Evolutionary conservation across 2,329 filamentous ascomycete species (phyloP).

Genomic region (Dactylellina haptotyla): DNA sequence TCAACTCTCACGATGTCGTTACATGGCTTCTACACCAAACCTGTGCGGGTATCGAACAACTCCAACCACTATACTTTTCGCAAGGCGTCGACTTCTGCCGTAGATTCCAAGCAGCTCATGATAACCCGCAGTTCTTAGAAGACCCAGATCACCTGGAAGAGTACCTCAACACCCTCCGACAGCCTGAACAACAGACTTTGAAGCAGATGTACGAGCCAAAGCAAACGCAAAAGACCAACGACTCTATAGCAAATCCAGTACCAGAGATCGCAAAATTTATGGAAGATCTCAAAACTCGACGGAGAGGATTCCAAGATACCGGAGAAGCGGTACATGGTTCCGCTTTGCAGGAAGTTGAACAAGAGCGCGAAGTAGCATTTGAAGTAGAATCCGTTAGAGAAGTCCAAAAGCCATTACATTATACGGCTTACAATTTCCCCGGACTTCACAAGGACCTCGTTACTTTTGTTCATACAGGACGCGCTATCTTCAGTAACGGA

Average conservation of each 20-base stretch:
- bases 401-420: slow-evolving; percentile 64
- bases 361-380: slow-evolving; percentile 70
- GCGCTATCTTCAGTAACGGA: slow-evolving; percentile 60
- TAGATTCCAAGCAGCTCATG: slow-evolving; percentile 65
- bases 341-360: slow-evolving; percentile 70
- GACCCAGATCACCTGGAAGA: slow-evolving; percentile 59
- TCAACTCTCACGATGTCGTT: slow-evolving; percentile 68
- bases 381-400: slow-evolving; percentile 70
- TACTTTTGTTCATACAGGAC: slow-evolving; percentile 64
- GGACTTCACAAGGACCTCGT: slow-evolving; percentile 66
- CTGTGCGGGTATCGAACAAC: slow-evolving; percentile 69
- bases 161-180: slow-evolving; percentile 65
- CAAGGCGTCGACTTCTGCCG: slow-evolving; percentile 72
- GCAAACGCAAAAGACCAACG: slow-evolving; percentile 50
- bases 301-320: slow-evolving; percentile 62
- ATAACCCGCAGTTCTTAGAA: slow-evolving; percentile 63
- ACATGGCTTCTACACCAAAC: slow-evolving; percentile 73
- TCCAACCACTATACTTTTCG: slow-evolving; percentile 69
- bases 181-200: slow-evolving; percentile 69
- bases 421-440: slow-evolving; percentile 62
- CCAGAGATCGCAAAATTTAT: slow-evolving; percentile 59
- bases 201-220: slow-evolving; percentile 68
- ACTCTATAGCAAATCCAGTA: slow-evolving; percentile 56
- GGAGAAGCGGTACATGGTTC: slow-evolving; percentile 65
- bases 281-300: slow-evolving; percentile 60